Conservation (phyloP, 345 rosid genomes). For the Acer campestre region DNA sequence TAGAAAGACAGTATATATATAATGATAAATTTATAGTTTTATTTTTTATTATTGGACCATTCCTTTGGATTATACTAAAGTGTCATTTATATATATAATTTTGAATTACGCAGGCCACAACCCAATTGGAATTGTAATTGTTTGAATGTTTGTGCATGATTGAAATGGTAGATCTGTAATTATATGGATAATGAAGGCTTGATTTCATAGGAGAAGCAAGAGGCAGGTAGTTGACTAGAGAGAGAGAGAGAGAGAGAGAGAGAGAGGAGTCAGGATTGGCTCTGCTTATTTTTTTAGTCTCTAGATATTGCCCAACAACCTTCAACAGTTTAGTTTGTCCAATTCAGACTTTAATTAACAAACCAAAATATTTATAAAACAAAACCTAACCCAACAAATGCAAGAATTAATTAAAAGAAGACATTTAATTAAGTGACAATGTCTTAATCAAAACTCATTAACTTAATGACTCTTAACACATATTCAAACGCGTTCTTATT, state of each 20-base stretch:
- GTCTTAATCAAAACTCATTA: too few relatives aligned
- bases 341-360: constrained; percentile 16
- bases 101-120: background rate
- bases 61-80: background rate
- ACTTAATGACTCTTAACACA: too few relatives aligned
- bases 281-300: too few relatives aligned
- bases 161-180: constrained; percentile 20
- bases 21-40: too few relatives aligned
- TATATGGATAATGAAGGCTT: constrained; percentile 8
- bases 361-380: background rate
- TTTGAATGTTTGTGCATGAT: background rate
- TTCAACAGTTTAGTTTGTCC: constrained; percentile 35
- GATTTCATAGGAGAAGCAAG: background rate
- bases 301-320: constrained; percentile 36
- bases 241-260: too few relatives aligned
- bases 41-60: background rate
- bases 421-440: too few relatives aligned
- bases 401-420: too few relatives aligned
- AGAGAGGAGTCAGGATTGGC: too few relatives aligned
- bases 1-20: too few relatives aligned
- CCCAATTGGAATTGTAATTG: background rate
- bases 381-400: constrained; percentile 24
- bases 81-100: too few relatives aligned
- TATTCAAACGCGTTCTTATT: constrained; percentile 19
- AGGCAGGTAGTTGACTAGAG: background rate